Conservation (phyloP, 495 filamentous ascomycete genomes). For the Aspergillus saccharolyticus region DNA sequence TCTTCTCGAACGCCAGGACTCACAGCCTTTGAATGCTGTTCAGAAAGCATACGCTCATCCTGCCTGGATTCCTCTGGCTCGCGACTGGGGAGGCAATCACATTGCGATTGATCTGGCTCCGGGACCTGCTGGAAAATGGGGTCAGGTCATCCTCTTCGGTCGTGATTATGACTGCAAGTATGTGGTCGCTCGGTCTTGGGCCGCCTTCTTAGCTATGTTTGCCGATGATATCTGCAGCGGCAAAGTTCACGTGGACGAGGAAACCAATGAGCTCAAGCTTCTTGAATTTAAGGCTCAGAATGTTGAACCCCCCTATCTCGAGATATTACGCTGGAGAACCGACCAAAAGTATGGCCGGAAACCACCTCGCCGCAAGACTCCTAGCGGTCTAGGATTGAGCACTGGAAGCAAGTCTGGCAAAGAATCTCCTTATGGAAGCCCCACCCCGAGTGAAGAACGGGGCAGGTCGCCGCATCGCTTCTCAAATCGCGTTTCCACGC, state of each 20-base stretch:
- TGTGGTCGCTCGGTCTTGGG: slow-evolving; percentile 90
- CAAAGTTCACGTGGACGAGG: slow-evolving; percentile 86
- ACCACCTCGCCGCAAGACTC: slow-evolving; percentile 40
- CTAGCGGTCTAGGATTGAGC: slow-evolving; percentile 39
- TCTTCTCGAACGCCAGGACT: slow-evolving; percentile 78
- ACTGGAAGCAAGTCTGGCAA: slow-evolving; percentile 34
- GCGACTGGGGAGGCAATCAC: slow-evolving; percentile 98
- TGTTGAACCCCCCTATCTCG: slow-evolving; percentile 90
- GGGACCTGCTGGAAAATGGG: slow-evolving; percentile 86
- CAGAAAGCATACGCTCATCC: slow-evolving; percentile 94
- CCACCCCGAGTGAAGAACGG: slow-evolving; percentile 46
- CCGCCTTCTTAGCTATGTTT: slow-evolving; percentile 75
- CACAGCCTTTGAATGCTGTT: slow-evolving; percentile 76
- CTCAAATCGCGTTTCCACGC: slow-evolving; percentile 40
- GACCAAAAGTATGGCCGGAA: slow-evolving; percentile 88
- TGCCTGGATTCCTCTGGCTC: slow-evolving; percentile 90
- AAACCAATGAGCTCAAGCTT: slow-evolving; percentile 84
- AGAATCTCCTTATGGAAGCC: slow-evolving; percentile 51
- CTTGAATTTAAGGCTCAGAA: slow-evolving; percentile 81
- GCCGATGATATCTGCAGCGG: slow-evolving; percentile 86
- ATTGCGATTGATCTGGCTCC: slow-evolving; percentile 91
- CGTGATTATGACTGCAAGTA: slow-evolving; percentile 99
- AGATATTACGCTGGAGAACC: slow-evolving; percentile 88
- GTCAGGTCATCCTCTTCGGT: slow-evolving; percentile 93
- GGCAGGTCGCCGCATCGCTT: slow-evolving; percentile 53